Evolutionary conservation across 768 basidiomycete genomes (phyloP).

Genomic region (Boletales sp.): DNA sequence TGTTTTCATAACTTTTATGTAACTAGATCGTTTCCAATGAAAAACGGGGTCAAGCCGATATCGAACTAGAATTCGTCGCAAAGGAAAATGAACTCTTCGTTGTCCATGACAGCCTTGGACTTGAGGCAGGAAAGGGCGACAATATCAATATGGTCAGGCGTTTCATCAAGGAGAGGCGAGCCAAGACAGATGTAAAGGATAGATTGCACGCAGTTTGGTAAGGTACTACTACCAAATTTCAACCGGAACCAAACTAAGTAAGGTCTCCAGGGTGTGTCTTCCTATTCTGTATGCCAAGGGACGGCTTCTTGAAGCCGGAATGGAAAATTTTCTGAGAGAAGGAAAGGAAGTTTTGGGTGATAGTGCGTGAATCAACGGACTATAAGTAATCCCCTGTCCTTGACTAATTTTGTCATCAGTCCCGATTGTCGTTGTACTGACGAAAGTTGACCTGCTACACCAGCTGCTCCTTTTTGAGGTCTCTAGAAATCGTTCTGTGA

Average conservation of each 20-base stretch:
- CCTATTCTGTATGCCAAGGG: background rate
- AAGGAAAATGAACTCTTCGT: too few species aligned
- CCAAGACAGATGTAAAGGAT: background rate
- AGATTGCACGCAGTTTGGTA: conserved; percentile 1
- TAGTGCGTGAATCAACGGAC: background rate
- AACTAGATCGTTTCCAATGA: too few species aligned
- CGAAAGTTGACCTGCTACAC: background rate
- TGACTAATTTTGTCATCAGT: background rate
- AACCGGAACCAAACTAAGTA: background rate
- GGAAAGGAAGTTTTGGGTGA: background rate
- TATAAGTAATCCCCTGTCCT: background rate
- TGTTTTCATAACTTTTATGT: too few species aligned
- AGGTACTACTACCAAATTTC: background rate
- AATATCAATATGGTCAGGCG: too few species aligned
- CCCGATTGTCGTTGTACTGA: conserved; percentile 2
- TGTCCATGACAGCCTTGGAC: too few species aligned
- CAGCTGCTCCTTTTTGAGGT: background rate
- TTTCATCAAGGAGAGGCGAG: too few species aligned
- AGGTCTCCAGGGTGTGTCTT: background rate
- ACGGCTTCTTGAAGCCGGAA: background rate
- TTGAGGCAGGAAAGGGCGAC: too few species aligned
- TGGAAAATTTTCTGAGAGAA: background rate
- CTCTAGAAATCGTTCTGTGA: background rate
- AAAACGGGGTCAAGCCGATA: too few species aligned
- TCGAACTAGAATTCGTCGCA: too few species aligned